Conservation (phyloP, 106 monocot species). For the Platanthera zijinensis region DNA sequence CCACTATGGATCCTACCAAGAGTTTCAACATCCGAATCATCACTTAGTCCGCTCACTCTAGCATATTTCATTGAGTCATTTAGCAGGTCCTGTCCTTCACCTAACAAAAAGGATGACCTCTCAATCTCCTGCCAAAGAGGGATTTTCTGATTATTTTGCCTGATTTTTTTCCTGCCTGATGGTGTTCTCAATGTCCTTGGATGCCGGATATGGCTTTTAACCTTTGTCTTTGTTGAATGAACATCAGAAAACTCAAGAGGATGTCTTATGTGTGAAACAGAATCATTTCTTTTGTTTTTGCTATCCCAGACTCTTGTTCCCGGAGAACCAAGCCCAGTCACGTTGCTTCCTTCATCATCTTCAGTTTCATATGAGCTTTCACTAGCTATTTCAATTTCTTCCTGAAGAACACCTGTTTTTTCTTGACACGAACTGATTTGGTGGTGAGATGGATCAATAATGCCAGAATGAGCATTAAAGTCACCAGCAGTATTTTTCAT, state of each 20-base stretch:
- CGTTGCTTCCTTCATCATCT: conserved; percentile 60
- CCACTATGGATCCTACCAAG: conserved; percentile 49
- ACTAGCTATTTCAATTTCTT: conserved; percentile 43
- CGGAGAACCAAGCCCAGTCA: conserved; percentile 86
- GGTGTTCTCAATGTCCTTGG: conserved; percentile 38
- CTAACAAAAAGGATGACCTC: conserved; percentile 49
- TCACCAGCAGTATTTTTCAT: conserved; percentile 12
- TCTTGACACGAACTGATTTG: conserved; percentile 14
- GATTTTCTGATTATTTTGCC: conserved; percentile 35
- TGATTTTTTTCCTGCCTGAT: conserved; percentile 57
- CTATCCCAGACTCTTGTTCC: conserved; percentile 96
- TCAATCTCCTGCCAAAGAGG: conserved; percentile 64
- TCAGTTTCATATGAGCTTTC: conserved; percentile 72
- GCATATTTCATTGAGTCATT: conserved; percentile 28
- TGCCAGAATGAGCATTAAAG: conserved; percentile 12
- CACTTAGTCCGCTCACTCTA: conserved; percentile 26
- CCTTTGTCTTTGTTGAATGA: conserved; percentile 36
- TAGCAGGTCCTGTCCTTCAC: conserved; percentile 44
- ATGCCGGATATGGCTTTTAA: conserved; percentile 32
- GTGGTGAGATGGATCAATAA: conserved; percentile 17
- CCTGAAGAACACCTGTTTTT: conserved; percentile 17
- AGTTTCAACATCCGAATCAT: conserved; percentile 43
- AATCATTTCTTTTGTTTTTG: conserved; percentile 62
- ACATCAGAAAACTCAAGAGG: conserved; percentile 77
- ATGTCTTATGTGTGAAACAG: conserved; percentile 58